Evolutionary conservation across 2,329 filamentous ascomycete species (phyloP).

Genomic region (Myriangium duriaei): DNA sequence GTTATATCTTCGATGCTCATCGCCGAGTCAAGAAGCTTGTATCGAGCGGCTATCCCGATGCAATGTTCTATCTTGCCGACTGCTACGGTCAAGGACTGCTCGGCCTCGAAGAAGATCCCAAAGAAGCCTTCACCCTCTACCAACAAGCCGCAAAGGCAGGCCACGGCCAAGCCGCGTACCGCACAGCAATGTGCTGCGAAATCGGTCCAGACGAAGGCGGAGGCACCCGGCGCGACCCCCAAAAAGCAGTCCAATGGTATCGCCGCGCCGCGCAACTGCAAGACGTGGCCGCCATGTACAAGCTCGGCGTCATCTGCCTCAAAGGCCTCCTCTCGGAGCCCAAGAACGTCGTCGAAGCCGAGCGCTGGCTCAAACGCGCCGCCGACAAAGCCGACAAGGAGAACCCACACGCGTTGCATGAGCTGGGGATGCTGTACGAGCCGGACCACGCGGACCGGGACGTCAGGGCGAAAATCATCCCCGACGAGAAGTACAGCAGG

Average conservation of each 20-base stretch:
- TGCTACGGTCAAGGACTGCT: constrained; percentile 72
- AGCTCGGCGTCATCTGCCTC: constrained; percentile 88
- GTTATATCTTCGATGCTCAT: constrained; percentile 72
- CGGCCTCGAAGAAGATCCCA: constrained; percentile 68
- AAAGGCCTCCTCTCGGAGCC: constrained; percentile 87
- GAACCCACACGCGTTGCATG: constrained; percentile 90
- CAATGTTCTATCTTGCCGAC: constrained; percentile 90
- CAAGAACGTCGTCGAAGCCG: constrained; percentile 69
- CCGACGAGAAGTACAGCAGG: constrained; percentile 72
- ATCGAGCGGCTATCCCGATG: constrained; percentile 59
- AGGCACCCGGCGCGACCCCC: constrained; percentile 76
- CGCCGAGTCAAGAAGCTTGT: constrained; percentile 86
- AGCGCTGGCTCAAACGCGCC: constrained; percentile 86
- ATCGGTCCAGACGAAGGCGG: constrained; percentile 90
- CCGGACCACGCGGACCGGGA: constrained; percentile 43
- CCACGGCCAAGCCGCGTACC: constrained; percentile 77
- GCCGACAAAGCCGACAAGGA: constrained; percentile 77
- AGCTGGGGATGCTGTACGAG: constrained; percentile 56
- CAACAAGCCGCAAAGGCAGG: constrained; percentile 85
- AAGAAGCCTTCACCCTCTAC: constrained; percentile 87
- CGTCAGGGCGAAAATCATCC: constrained; percentile 57
- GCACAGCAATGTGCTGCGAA: constrained; percentile 93
- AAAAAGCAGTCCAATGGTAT: constrained; percentile 98
- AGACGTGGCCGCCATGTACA: constrained; percentile 93
- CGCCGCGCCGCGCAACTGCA: constrained; percentile 81